Evolutionary conservation across 1,284 basidiomycete species (phyloP), one percentile per base, ranked within the genome.

Genomic region (Inonotus hispidus): DNA sequence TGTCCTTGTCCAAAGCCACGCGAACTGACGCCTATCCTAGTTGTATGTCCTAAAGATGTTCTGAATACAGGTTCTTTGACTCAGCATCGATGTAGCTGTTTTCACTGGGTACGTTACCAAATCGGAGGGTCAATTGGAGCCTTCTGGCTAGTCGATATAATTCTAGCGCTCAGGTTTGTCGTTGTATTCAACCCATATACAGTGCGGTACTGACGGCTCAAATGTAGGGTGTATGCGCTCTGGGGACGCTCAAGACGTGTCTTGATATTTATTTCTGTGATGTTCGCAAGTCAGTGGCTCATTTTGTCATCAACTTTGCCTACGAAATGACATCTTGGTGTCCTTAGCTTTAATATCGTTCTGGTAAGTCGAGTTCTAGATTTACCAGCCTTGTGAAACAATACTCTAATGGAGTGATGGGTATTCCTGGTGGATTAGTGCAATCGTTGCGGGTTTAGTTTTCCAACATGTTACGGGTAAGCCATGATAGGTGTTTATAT

Each of bases 41-140:
- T 49, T 49, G 46, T 49, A 23, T 21, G 46, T 49, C 19, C 41
- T 43, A 16, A n/a, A n/a, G n/a, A 8, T 16, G 23, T 49, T 14
- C 46, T 43, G 41, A 16, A 43, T 8, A 32, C 32, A 32, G 32
- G 32, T 43, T 6, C 41, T 21, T 43, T 16, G 41, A 43, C 41
- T 14, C 11, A 41, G 4, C 37, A 49, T 41, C 21, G 11, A 5
- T 29, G 29, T 21, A 55, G 53, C 27, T 55, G 53, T 19, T 55
- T 55, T 55, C 53, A 55, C n/a, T 55, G 53, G 53, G 53, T 55
- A 13, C 53, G 53, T 7, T 55, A 55, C n/a, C 53, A 55, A n/a
- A 45, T 55, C 10, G 53, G 53, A n/a, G 27, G 53, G 32, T 41
- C 21, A 5, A 55, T 55, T 6, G 35, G 32, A 21, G 53, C 53